A percentile compares a stretch with the other conserved stretches of the same genome.
Evolutionary conservation across 805 yeast species (phyloP).

Genomic region (Scheffersomyces stipitis): DNA sequence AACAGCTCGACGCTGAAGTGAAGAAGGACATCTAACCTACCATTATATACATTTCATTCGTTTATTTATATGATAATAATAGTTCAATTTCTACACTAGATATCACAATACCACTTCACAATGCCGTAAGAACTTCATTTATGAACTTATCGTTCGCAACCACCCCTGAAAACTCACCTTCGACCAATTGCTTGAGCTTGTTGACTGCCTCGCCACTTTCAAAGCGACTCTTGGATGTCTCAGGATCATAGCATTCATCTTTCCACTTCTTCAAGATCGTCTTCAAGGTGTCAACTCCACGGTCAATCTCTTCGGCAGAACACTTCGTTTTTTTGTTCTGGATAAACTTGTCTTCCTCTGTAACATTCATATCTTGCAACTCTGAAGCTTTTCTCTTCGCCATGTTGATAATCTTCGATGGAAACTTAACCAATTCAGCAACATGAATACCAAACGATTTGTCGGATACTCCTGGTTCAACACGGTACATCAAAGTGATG

Average conservation of each 20-base stretch:
- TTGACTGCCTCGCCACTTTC: constrained; percentile 39
- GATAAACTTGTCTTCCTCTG: constrained; percentile 38
- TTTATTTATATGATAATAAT: not conserved
- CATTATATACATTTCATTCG: constrained; percentile 1
- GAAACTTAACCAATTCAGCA: constrained; percentile 93
- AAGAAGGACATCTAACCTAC: constrained; percentile 11
- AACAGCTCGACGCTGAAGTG: constrained; percentile 7
- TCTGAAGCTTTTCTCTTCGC: constrained; percentile 93
- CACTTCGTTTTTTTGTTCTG: constrained; percentile 53
- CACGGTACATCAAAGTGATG: constrained; percentile 85
- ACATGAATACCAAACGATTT: constrained; percentile 98
- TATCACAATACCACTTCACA: constrained; percentile 19
- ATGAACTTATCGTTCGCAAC: constrained; percentile 39
- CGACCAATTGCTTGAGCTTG: constrained; percentile 38
- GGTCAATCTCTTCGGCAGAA: constrained; percentile 47
- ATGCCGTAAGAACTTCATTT: constrained; percentile 43
- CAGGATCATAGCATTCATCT: constrained; percentile 32
- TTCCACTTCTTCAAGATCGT: constrained; percentile 58
- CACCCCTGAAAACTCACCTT: constrained; percentile 14
- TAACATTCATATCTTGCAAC: constrained; percentile 57
- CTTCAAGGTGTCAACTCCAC: constrained; percentile 53
- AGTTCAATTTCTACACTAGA: not conserved
- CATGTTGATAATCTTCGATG: constrained; percentile 86
- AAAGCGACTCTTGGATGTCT: constrained; percentile 18
- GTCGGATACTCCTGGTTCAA: constrained; percentile 94